Evolutionary conservation across 768 basidiomycete species (phyloP), one percentile per base, ranked within the genome.

Genomic region (Kwoniella europaea): DNA sequence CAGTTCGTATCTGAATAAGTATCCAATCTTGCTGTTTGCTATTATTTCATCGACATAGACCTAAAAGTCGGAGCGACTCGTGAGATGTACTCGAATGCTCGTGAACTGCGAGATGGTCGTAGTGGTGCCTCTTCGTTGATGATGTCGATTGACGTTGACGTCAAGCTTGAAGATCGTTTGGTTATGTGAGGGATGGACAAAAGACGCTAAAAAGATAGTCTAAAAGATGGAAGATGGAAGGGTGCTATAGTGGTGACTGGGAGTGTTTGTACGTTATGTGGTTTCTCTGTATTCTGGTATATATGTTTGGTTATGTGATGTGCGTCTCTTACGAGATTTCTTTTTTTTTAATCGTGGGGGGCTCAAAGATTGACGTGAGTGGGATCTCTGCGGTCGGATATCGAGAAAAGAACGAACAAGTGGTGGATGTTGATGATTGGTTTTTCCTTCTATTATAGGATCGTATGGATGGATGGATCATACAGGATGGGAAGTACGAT

Each of bases 171-270:
- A 16, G 9, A 52, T 52, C 50, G 50, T 52, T 52, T 52, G 50
- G 50, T 12, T 16, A 18, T 16, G 13, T 4, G 50, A 52, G 50
- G 7, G 15, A 52, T 52, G 20, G 5, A 15, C 18, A 55, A 55
- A 55, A 55, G 54, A 55, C 54, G 20, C 54, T 55, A 55, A 55
- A 55, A 55, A 55, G 54, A 50, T 55, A 24, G 54, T n/a, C 54
- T 55, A 55, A 55, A 22, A 55, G 35, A 35, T 35, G 35, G 35
- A 9, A 35, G 35, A 35, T 35, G 35, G 4, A 35, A 6, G 6
- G 7, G 35, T 50, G 46, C 46, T 50, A 15, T 50, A 15, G 15
- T 16, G n/a, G 15, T 16, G n/a, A 52, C 13, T 52, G 15, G 50
- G 20, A 52, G 15, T 55, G 54, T 24, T 55, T 55, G 24, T 24